Evolutionary conservation across 768 basidiomycete genomes (phyloP), one percentile per base, ranked within the genome.

Genomic region (Collybiopsis confluens): DNA sequence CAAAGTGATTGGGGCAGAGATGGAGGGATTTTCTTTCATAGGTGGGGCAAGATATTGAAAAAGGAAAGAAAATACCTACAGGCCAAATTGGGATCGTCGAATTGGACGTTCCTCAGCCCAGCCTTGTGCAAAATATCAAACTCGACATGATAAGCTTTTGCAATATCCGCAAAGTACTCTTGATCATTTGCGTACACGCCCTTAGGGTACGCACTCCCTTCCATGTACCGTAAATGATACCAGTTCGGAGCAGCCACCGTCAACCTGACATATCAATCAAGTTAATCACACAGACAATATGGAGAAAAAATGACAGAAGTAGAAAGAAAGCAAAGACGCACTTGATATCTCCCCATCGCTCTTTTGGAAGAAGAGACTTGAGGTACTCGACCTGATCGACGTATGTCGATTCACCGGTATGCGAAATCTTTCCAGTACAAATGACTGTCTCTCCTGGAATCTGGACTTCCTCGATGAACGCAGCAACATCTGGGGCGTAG

Each of bases 111-210:
- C 50, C 50, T 41, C 24, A 52, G 16, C 18, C 79, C 78, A 1
- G 70, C 69, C 1, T 63, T 68, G 62, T 80, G 79, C 4, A 80
- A 68, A 30, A 69, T 69, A 36, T 68, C 64, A 28, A 80, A 65
- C 59, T 80, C 78, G 27, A 69, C 70, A 44, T 65, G 68, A 61
- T 79, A 80, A 1, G 76, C 77, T 16, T 67, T 58, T 3, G 73
- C 76, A 49, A 79, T 69, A 61, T 80, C 79, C 21, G 68, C 71
- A 54, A 79, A 79, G 64, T 77, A 80, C 27, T 69, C 78, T 30
- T 71, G 72, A 57, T 75, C 74, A 54, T 64, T 69, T 36, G 61
- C 61, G 62, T 77, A 77, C 13, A 74, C 69, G n/a, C 64, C 59
- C 58, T 69, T 68, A 2, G 59, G 64, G 45, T 68, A 70, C 20